Conservation (phyloP, 2,329 filamentous ascomycete genomes). For the Aspergillus quadrilineatus region DNA sequence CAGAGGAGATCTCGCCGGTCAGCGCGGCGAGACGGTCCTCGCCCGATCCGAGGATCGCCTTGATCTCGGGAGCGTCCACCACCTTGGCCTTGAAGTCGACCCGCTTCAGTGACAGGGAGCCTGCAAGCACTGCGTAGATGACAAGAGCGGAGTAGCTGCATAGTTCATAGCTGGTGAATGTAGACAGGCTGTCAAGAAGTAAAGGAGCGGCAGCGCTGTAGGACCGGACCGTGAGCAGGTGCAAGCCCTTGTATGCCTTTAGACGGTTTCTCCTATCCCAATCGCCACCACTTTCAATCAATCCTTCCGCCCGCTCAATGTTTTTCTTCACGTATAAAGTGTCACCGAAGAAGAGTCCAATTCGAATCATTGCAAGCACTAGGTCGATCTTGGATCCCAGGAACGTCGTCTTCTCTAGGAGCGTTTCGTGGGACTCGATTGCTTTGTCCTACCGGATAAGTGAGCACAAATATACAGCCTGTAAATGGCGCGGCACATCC, state of each 20-base stretch:
- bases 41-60: slow-evolving; percentile 86
- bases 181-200: slow-evolving; percentile 93
- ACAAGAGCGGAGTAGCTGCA: slow-evolving; percentile 96
- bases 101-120: slow-evolving; percentile 89
- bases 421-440: slow-evolving; percentile 83
- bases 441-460: slow-evolving; percentile 72
- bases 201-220: slow-evolving; percentile 87
- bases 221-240: slow-evolving; percentile 87
- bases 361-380: slow-evolving; percentile 91
- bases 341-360: slow-evolving; percentile 95
- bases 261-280: slow-evolving; percentile 98
- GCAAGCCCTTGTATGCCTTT: slow-evolving; percentile 96
- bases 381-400: slow-evolving; percentile 97
- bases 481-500: background rate
- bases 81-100: slow-evolving; percentile 99
- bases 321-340: slow-evolving; percentile 90
- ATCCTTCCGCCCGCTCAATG: slow-evolving; percentile 79
- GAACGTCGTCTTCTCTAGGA: slow-evolving; percentile 96
- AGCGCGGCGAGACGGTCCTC: slow-evolving; percentile 85
- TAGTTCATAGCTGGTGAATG: slow-evolving; percentile 97
- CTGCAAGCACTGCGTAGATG: slow-evolving; percentile 91
- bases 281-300: slow-evolving; percentile 93
- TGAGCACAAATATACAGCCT: slow-evolving; percentile 1
- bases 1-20: slow-evolving; percentile 75
- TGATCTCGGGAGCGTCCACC: slow-evolving; percentile 96